These are phyloP conservation scores for Eucalyptus leucophloia DNA, from an alignment of 345 rosid genomes.

Conservation along the genomic window DNA sequence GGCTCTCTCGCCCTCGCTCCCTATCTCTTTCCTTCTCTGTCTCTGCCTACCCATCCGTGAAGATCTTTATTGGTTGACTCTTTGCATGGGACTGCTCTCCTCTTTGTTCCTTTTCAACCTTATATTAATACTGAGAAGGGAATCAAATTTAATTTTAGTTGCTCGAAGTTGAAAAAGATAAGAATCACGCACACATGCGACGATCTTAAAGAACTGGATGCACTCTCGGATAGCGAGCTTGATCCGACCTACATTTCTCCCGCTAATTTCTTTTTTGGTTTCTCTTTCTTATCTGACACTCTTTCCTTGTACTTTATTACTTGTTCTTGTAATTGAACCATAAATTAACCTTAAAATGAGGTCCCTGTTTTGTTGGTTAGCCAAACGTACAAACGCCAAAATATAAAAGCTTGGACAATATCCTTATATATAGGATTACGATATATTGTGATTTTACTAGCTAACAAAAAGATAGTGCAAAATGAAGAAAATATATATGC, in stretches of 20 bases:
- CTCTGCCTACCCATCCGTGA: neutral
- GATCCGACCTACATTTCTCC: neutral
- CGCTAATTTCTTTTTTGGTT: neutral
- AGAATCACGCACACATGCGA: neutral
- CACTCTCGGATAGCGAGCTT: neutral
- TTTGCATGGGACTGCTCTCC: neutral
- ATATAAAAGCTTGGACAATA: neutral
- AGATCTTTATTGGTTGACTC: neutral
- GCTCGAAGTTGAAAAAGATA: neutral
- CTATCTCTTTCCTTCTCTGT: neutral
- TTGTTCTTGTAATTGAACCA: neutral
- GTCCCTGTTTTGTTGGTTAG: neutral
- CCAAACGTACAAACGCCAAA: neutral
- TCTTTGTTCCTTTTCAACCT: neutral
- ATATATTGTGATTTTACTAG: neutral
- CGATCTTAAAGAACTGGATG: neutral
- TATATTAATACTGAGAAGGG: neutral
- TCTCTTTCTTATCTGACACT: neutral
- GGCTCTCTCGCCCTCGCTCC: neutral
- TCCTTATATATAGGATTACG: neutral
- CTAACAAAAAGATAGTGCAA: neutral
- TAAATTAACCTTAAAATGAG: neutral
- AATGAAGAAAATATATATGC: neutral
- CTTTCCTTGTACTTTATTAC: neutral
- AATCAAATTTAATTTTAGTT: neutral